These are phyloP conservation scores for Gigaspora rosea DNA, from an alignment of 192 early-diverging fungal species.

Conservation along the genomic window DNA sequence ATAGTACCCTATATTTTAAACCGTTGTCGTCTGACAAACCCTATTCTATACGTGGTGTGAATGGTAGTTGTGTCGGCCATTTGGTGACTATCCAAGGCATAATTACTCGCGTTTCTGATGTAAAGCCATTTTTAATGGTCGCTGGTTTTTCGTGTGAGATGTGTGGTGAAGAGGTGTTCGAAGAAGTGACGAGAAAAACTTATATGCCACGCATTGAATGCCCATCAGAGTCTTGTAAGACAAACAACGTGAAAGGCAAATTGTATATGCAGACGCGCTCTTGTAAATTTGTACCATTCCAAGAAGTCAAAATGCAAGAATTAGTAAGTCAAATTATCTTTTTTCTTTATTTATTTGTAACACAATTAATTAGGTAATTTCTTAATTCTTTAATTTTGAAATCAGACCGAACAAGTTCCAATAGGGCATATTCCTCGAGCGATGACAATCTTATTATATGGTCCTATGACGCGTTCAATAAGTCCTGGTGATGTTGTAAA, in stretches of 20 bases:
- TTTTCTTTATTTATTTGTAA: too few species aligned
- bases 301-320: conserved; percentile 97
- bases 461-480: conserved; percentile 72
- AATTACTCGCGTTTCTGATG: conserved; percentile 90
- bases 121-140: conserved; percentile 88
- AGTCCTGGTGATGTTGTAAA: conserved; percentile 88
- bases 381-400: not conserved
- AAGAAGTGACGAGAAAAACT: conserved; percentile 78
- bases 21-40: conserved; percentile 63
- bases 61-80: conserved; percentile 77
- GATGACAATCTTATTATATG: conserved; percentile 90
- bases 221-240: conserved; percentile 74
- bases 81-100: conserved; percentile 90
- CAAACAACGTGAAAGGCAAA: conserved; percentile 77
- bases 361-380: not conserved
- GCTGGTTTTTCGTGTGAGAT: conserved; percentile 90
- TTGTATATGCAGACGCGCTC: conserved; percentile 90
- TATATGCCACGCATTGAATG: conserved; percentile 85
- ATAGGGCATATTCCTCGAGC: conserved; percentile 97
- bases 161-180: conserved; percentile 95
- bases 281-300: conserved; percentile 90
- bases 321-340: conserved; percentile 54
- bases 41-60: conserved; percentile 85
- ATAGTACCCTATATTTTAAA: conserved; percentile 78
- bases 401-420: conserved; percentile 93